Evolutionary conservation across 768 basidiomycete genomes (phyloP).

Genomic region (Suillus decipiens): DNA sequence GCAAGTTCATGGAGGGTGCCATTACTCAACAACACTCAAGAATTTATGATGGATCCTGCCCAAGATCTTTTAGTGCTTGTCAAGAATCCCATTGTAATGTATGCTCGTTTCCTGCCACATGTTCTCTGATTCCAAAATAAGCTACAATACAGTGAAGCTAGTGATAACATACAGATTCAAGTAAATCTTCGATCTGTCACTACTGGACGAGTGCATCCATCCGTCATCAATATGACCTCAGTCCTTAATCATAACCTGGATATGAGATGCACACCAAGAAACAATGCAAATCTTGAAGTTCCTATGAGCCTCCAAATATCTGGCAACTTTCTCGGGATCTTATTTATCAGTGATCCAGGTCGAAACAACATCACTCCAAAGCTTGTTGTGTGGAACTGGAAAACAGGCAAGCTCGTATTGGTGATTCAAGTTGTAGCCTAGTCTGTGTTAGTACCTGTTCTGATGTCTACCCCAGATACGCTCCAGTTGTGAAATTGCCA

Average conservation of each 20-base stretch:
- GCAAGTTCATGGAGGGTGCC: neutral
- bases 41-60: neutral
- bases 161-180: neutral
- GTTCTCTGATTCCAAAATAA: neutral
- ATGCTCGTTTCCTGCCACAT: neutral
- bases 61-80: neutral
- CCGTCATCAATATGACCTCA: neutral
- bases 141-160: neutral
- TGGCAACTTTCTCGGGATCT: neutral
- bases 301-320: neutral
- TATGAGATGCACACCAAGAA: neutral
- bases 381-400: neutral
- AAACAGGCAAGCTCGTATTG: neutral
- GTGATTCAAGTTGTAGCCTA: neutral
- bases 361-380: neutral
- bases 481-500: neutral
- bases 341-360: neutral
- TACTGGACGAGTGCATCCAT: neutral
- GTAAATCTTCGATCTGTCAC: neutral
- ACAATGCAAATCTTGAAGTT: too few species aligned
- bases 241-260: neutral
- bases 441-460: neutral
- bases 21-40: neutral
- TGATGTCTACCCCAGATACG: neutral
- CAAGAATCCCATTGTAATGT: neutral